These are phyloP conservation scores for Colletotrichum filicis DNA, from an alignment of 2,329 filamentous ascomycete genomes.

Conservation along the genomic window DNA sequence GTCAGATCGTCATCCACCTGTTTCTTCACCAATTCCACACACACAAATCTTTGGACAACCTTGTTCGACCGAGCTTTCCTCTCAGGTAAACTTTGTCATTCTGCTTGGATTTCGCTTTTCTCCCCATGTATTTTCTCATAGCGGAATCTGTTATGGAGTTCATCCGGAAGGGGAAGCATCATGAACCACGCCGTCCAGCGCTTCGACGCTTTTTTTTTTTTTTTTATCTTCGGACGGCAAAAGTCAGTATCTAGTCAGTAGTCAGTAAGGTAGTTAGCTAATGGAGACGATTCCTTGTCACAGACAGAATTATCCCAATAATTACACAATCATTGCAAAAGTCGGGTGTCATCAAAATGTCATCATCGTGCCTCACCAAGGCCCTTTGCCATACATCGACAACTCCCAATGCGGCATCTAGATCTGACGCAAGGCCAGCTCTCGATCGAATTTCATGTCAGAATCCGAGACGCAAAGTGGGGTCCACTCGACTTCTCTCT, in stretches of 20 bases:
- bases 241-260: no score
- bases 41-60: background rate
- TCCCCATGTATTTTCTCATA: background rate
- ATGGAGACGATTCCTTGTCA: no score
- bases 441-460: background rate
- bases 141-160: background rate
- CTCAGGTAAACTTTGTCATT: no score
- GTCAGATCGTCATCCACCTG: background rate
- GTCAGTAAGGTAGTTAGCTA: no score
- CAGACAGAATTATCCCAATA: no score
- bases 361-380: slow-evolving; percentile 1
- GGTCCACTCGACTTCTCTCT: background rate
- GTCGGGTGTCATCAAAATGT: background rate
- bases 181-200: background rate
- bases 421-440: background rate
- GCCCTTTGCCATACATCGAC: no score
- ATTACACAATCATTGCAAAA: background rate
- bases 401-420: no score
- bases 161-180: slow-evolving; percentile 18
- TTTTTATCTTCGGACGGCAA: slow-evolving; percentile 5
- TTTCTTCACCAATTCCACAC: background rate
- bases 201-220: no score
- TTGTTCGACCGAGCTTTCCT: no score
- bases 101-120: background rate
- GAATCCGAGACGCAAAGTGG: background rate